Evolutionary conservation across 352 stramenopile genomes (phyloP).

Genomic region (Globisporangium sylvaticum): DNA sequence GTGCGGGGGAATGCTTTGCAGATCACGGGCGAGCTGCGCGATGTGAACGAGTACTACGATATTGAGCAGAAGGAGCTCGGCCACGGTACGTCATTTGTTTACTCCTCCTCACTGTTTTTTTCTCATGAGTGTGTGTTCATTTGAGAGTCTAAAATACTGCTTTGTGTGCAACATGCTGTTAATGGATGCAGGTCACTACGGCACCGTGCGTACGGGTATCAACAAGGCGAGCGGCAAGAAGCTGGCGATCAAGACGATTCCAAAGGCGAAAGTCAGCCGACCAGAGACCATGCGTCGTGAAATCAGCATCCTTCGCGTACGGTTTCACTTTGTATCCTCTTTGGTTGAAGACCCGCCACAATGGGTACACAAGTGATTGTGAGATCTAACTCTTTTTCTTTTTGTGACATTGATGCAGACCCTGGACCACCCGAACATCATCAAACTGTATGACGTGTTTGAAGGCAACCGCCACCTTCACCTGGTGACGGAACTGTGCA

Average conservation of each 20-base stretch:
- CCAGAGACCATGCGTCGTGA: constrained; percentile 94
- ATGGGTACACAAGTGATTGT: constrained; percentile 4
- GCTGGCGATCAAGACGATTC: constrained; percentile 99
- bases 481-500: constrained; percentile 97
- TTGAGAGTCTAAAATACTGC: not conserved
- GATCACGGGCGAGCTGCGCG: constrained; percentile 80
- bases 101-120: not conserved
- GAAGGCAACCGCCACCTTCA: constrained; percentile 97
- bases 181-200: constrained; percentile 88
- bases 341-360: not conserved
- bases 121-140: not conserved
- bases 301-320: constrained; percentile 87
- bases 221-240: constrained; percentile 91
- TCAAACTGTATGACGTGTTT: constrained; percentile 96
- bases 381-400: constrained; percentile 2
- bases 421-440: constrained; percentile 97
- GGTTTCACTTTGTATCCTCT: constrained; percentile 12
- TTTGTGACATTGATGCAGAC: constrained; percentile 29
- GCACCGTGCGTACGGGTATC: constrained; percentile 94
- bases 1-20: constrained; percentile 18
- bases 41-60: constrained; percentile 85
- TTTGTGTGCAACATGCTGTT: not conserved
- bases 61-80: constrained; percentile 88
- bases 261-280: constrained; percentile 94
- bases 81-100: constrained; percentile 33